Evolutionary conservation across 495 filamentous ascomycete genomes (phyloP), one percentile per base, ranked within the genome.

Genomic region (Aspergillus heteromorphus): DNA sequence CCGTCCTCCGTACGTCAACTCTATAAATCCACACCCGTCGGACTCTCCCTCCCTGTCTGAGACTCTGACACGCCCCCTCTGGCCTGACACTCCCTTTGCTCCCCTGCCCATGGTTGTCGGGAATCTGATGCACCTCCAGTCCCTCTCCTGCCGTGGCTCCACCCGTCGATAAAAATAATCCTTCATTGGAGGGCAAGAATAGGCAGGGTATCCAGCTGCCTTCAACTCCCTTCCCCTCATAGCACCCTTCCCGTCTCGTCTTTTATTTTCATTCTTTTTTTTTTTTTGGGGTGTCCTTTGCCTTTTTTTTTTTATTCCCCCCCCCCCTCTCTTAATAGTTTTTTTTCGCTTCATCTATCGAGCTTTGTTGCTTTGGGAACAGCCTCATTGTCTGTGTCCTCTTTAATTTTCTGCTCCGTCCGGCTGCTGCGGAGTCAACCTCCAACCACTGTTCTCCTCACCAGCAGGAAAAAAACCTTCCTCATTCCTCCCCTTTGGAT

Each of bases 401-500:
- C 43, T 47, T 29, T 23, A 21, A 23, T 38, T 43, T 49, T 49
- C 52, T 56, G 56, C 60, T 64, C 19, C n/a, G 31, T 17, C 42
- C 29, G 34, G 34, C 34, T 38, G 11, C 34, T 13, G 34, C 34
- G 34, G 34, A 38, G 34, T n/a, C n/a, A n/a, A n/a, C n/a, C n/a
- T n/a, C n/a, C n/a, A n/a, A 14, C 11, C 11, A 38, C 34, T n/a
- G n/a, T n/a, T n/a, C n/a, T n/a, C n/a, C n/a, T n/a, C 34, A 38
- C 18, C 50, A 53, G 57, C 56, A 49, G 51, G 49, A 38, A 55
- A 43, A 29, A 45, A 56, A 40, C 47, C 50, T 29, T 27, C 13
- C 47, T 51, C 65, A 73, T 72, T 70, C 68, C 69, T 70, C 38
- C 49, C 45, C 45, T 13, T n/a, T 43, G 40, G 61, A 67, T 66